Evolutionary conservation across 2,329 filamentous ascomycete species (phyloP), one percentile per base, ranked within the genome.

Genomic region (Hypoxylon sp.): DNA sequence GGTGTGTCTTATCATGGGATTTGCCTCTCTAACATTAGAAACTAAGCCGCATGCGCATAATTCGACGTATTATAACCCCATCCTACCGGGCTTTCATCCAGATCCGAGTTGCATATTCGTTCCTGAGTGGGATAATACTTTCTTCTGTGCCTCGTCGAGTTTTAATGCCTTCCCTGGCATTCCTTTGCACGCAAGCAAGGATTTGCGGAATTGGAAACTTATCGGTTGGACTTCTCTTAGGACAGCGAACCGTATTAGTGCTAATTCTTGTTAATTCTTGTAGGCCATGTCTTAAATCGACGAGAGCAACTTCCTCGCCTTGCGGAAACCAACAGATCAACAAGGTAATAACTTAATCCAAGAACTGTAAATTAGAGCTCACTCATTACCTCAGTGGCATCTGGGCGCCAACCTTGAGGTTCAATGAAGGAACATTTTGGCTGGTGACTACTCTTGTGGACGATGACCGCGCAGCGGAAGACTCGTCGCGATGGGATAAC

Each of bases 351-450:
- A n/a, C n/a, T n/a, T n/a, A n/a, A n/a, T n/a, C n/a, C n/a, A n/a
- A n/a, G n/a, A n/a, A n/a, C 5, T 64, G 23, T 29, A 21, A 34
- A 30, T 30, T 6, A 1, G 58, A 71, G 39, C 37, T 69, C 9
- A 65, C 14, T 30, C 11, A 12, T 43, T 2, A 57, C n/a, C n/a
- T n/a, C 12, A 78, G 78, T 19, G 81, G 81, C 0, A 81, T 83
- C 45, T 87, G 82, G 77, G 85, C 85, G 0, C 78, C 83, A 0
- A 83, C 83, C 0, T 69, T 85, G 0, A 74, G 81, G 5, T 80
- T 83, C 27, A 78, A 81, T 25, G 69, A 82, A 1, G 79, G 78
- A 0, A 76, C 69, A 0, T 84, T 85, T 57, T 85, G 82, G 63
- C 65, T 84, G 0, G 78, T 84, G 37, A 80, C 79, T 2, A 82